Conservation (phyloP, 768 basidiomycete species). For the Melanogaster broomeanus region DNA sequence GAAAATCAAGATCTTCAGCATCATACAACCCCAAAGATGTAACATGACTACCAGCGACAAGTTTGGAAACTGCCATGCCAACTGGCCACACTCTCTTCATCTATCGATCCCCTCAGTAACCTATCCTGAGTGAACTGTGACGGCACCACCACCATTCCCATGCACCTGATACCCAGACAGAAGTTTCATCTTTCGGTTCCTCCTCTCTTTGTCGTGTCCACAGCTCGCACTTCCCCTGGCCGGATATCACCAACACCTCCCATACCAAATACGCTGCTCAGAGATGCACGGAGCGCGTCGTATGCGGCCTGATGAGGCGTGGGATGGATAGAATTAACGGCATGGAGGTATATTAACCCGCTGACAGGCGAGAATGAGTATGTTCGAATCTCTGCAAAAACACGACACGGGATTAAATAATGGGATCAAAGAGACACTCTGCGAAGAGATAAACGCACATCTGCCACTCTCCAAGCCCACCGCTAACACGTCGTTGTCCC, state of each 20-base stretch:
- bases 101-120: not conserved
- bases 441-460: slow-evolving; percentile 47
- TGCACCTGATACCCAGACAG: not conserved
- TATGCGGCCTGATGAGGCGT: slow-evolving; percentile 74
- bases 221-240: slow-evolving; percentile 12
- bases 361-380: slow-evolving; percentile 71
- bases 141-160: not conserved
- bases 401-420: slow-evolving; percentile 5
- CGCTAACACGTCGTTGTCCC: slow-evolving; percentile 67
- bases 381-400: slow-evolving; percentile 57
- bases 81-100: too few relatives aligned
- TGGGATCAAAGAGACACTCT: not conserved
- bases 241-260: slow-evolving; percentile 13
- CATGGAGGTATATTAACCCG: slow-evolving; percentile 65
- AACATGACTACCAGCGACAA: not conserved
- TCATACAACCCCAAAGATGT: not conserved
- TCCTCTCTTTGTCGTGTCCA: slow-evolving; percentile 4
- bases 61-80: too few relatives aligned
- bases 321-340: slow-evolving; percentile 75
- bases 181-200: not conserved
- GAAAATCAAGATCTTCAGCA: not conserved
- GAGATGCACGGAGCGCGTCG: slow-evolving; percentile 50
- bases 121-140: not conserved
- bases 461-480: slow-evolving; percentile 66
- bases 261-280: slow-evolving; percentile 27